phyloP scores from a whole-genome alignment of 768 basidiomycete genomes.

The Tephrocybe rancida region DNA sequence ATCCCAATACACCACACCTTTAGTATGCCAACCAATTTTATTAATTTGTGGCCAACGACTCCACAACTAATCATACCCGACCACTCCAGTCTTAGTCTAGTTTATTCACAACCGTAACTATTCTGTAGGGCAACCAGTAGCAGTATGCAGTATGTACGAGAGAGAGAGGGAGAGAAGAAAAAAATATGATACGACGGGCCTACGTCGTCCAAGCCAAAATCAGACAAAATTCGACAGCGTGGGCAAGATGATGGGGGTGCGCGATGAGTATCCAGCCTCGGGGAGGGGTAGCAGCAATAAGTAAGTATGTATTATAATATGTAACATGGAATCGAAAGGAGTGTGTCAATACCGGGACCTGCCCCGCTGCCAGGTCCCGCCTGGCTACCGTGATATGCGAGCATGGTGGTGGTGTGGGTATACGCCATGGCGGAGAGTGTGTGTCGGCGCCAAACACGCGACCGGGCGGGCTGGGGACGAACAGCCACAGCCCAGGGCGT shows the following conservation, averaged over 20 bases:
- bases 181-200: background rate
- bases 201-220: too few species aligned
- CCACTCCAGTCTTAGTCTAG: background rate
- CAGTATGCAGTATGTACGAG: background rate
- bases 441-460: too few species aligned
- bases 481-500: background rate
- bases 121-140: too few species aligned
- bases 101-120: background rate
- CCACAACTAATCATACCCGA: too few species aligned
- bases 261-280: too few species aligned
- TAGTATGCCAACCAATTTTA: too few species aligned
- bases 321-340: background rate
- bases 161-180: background rate
- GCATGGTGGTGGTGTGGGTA: conserved; percentile 2
- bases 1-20: too few species aligned
- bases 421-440: conserved; percentile 1
- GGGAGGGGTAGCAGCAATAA: background rate
- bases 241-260: too few species aligned
- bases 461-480: background rate
- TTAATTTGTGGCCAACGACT: too few species aligned
- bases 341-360: background rate
- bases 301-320: background rate
- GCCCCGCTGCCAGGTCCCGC: conserved; percentile 9
- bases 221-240: too few species aligned
- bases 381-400: background rate